These are phyloP conservation scores for Tinospora cordifolia DNA, from an alignment of 164 flowering plant species.

Conservation along the genomic window DNA sequence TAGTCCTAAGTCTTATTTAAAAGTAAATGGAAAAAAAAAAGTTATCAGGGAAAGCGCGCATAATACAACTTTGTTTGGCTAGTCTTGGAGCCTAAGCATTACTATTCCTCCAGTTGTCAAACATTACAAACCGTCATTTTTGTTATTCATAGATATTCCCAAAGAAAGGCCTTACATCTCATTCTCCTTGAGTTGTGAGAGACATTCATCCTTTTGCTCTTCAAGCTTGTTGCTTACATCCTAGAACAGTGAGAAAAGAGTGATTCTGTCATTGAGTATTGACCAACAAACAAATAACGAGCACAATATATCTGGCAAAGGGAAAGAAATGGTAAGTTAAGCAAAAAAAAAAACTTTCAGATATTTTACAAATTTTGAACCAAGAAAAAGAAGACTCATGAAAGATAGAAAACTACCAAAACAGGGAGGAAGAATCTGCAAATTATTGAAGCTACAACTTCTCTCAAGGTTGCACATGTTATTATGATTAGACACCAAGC, in stretches of 20 bases:
- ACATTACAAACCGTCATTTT: neutral
- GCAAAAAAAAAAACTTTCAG: neutral
- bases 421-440: neutral
- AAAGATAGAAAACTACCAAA: too few species aligned
- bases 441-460: too few species aligned
- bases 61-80: neutral
- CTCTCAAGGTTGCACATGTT: too few species aligned
- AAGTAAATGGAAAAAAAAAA: too few species aligned
- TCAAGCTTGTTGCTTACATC: conserved; percentile 85
- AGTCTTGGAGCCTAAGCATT: neutral
- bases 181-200: conserved; percentile 86
- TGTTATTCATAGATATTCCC: neutral
- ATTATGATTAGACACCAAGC: too few species aligned
- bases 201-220: conserved; percentile 76
- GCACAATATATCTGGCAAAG: neutral
- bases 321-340: neutral
- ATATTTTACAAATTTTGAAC: too few species aligned
- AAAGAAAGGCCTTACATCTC: conserved; percentile 59
- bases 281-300: neutral
- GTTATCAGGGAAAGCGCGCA: neutral
- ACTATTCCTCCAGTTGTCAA: neutral
- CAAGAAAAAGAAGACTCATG: too few species aligned
- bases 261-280: neutral
- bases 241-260: conserved; percentile 25
- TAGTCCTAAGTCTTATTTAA: too few species aligned